Evolutionary conservation across 1,139 yeast genomes (phyloP).

Genomic region (Yamadazyma blattariae): DNA sequence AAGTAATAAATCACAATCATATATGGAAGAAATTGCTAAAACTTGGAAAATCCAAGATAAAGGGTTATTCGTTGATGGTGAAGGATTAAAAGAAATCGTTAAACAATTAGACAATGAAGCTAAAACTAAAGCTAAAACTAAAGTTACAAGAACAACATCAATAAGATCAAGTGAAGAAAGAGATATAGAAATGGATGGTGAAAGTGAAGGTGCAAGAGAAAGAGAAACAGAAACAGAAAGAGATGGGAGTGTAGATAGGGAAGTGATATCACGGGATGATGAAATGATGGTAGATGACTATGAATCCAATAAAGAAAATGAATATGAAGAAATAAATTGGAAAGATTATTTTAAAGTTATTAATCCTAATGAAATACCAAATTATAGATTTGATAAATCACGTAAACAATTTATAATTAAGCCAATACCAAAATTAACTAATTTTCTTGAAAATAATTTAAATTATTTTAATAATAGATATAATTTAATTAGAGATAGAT

Average conservation of each 20-base stretch:
- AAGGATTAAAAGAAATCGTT: conserved; percentile 61
- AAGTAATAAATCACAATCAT: conserved; percentile 60
- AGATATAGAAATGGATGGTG: conserved; percentile 8
- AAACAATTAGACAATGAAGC: conserved; percentile 38
- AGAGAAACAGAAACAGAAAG: no score
- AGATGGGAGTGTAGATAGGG: conserved; percentile 10
- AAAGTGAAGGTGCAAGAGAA: not conserved
- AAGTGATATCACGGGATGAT: no score
- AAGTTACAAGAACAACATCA: no score
- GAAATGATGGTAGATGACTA: conserved; percentile 11
- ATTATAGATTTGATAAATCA: conserved; percentile 59
- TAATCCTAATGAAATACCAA: conserved; percentile 65
- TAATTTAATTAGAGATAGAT: conserved; percentile 61
- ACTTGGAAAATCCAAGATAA: conserved; percentile 88
- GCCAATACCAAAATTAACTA: conserved; percentile 15
- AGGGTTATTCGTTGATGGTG: conserved; percentile 80
- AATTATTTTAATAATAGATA: conserved; percentile 46
- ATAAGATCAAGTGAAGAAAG: conserved; percentile 13
- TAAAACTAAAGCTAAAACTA: conserved; percentile 6
- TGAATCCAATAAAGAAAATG: conserved; percentile 12
- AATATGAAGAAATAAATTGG: conserved; percentile 51
- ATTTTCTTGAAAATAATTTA: conserved; percentile 20
- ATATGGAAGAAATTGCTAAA: conserved; percentile 75
- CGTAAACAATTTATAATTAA: conserved; percentile 59
- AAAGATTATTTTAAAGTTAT: conserved; percentile 66